Evolutionary conservation across 2,329 filamentous ascomycete species (phyloP), one percentile per base, ranked within the genome.

Genomic region (Alternaria sp.): DNA sequence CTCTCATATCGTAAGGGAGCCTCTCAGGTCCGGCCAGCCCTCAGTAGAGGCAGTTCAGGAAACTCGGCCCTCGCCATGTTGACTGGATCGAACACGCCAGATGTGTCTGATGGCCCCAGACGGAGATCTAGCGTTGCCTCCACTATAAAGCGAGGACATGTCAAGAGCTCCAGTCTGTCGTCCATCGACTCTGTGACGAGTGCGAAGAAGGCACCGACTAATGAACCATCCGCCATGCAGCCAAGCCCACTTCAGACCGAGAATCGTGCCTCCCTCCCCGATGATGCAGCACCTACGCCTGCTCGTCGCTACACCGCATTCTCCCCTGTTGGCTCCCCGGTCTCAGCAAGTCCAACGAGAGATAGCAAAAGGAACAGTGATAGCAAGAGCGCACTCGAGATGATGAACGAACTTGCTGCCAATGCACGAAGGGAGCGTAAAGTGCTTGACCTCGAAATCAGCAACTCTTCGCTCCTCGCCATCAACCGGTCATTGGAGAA

Each of bases 391-490:
- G 72, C 83, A 1, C 75, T 87, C 15, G 88, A 90, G 59, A 85
- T 88, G 8, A 83, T 91, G 65, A 91, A 88, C 65, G 93, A 96
- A 63, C 85, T 93, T 7, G 93, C 96, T 11, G 88, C 91, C n/a
- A 96, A 93, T 76, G 96, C 96, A 13, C 88, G 96, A 28, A 88
- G 93, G 36, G 96, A 98, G 80, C 89, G 96, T 65, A 99, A 98
- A 82, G 94, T 99, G 1, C 88, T 98, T 69, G 96, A 99, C 77
- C 84, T 99, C 6, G 93, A 99, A 77, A 99, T 99, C 67, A 97
- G 92, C 59, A 99, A 99, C 75, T 96, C 93, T 1, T 97, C 94
- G 1, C 86, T 99, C 4, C 88, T 97, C 60, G 96, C 96, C 44
- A 98, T 99, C 81, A 99, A 99, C 77, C 87, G 94, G 57, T 96